Base-by-base conservation (phyloP, 352 stramenopile genomes). In the Phytophthora hibernalis region DNA sequence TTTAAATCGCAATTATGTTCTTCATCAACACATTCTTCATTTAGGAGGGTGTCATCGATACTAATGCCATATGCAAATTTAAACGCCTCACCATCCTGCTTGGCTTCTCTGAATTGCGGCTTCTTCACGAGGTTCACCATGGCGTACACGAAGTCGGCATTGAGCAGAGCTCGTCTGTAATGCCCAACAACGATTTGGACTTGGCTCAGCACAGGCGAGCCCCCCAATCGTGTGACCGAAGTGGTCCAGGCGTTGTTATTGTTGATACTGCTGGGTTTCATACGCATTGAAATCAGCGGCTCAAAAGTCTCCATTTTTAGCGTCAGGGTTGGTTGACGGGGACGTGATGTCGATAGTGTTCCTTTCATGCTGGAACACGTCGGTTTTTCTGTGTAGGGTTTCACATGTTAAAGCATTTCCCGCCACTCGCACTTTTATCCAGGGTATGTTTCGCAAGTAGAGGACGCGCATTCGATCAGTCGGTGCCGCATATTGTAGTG, bases 221-320 rank as follows among this genome's bases (percentile, higher is more conserved):
- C 54, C 16, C 43, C 33, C n/a, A 24, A 40, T 22, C 3, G 22
- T 22, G 43, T 54, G 35, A 31, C 31, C 54, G 21, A 62, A 54
- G 24, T 38, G 28, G 33, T 62, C 43, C 5, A 54, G 30, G n/a
- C n/a, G 2, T 54, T n/a, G 22, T 48, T 54, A 21, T 54, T 54
- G 43, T 62, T 54, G 21, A 62, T 48, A 40, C 28, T 13, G 44
- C 49, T 38, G 5, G 43, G 40, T 18, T 54, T 62, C 33, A 62
- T 22, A 13, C 54, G 21, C 31, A 62, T 54, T 18, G 1, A 15
- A 28, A 54, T 54, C 26, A n/a, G 6, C 3, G 43, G 54, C 21
- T 48, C 44, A n/a, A 21, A 54, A 2, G 3, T 16, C 20, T 61
- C 52, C 54, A 61, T 61, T 26, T 53, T 28, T 3, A 42, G 4